Base-by-base conservation (phyloP, 495 filamentous ascomycete genomes). In the Clavariopsis aquatica region DNA sequence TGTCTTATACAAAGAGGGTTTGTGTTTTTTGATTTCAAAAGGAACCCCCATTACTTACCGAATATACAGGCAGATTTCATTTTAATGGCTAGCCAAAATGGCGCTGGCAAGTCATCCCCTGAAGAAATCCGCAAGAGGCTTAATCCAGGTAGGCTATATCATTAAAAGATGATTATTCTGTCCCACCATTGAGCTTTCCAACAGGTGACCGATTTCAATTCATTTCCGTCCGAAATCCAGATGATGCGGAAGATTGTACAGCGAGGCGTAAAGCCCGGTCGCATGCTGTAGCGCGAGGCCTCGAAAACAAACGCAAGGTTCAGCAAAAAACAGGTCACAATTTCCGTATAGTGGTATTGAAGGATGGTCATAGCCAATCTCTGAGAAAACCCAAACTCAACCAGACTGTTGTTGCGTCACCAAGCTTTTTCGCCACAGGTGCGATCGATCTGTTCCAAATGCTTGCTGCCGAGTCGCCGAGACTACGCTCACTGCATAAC, bases 261-360 rank as follows among this genome's bases (percentile, higher is more conserved):
- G 36, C 54, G 54, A 69, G 63, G 38, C 72, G 73, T 31, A 56
- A 64, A 41, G 75, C 72, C 7, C 72, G 73, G 41, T 78, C 76
- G 4, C 74, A 78, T 69, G 76, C 73, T 52, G 68, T 78, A 43
- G 64, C 51, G 51, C 69, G 58, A 15, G 76, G 64, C 8, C 60
- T 78, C 8, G 69, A 66, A 47, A 77, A 71, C n/a, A 76, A 76
- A 64, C 71, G 76, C 64, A 72, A 62, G 57, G 62, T 59, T 31
- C 66, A 73, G 64, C 73, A 72, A 66, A 55, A 72, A 15, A 62
- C 61, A 43, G 60, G 69, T 23, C 23, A 57, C 10, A 77, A 77
- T 62, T 78, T 78, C 52, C 66, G 41, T n/a, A 22, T 60, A 19
- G 49, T 51, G 4, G 52, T 61, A 49, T 66, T 17, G 10, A 6